phyloP scores from a whole-genome alignment of 306 rosid genomes.

The Quercus glauca region DNA sequence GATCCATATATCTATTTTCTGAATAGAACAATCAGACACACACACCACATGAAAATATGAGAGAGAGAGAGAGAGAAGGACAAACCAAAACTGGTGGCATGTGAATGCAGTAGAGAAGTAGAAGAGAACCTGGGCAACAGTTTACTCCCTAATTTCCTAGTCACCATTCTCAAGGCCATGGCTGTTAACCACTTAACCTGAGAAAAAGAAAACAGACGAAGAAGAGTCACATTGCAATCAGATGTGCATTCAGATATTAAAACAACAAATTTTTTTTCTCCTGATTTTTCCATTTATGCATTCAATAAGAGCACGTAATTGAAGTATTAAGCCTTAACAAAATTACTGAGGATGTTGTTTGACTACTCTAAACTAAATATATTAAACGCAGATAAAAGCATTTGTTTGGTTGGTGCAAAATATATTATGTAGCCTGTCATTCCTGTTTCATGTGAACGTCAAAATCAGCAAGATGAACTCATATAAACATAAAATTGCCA shows the following conservation, averaged over 20 bases:
- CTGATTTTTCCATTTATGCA: too few species aligned
- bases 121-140: slow-evolving; percentile 52
- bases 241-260: background rate
- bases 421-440: too few species aligned
- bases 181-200: slow-evolving; percentile 10
- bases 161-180: slow-evolving; percentile 62
- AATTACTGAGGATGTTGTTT: too few species aligned
- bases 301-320: too few species aligned
- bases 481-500: too few species aligned
- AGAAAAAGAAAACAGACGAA: background rate
- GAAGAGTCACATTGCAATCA: background rate
- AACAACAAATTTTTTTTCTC: background rate
- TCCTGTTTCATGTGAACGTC: too few species aligned
- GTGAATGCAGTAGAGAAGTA: slow-evolving; percentile 63
- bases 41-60: background rate
- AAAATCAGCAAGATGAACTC: too few species aligned
- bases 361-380: too few species aligned
- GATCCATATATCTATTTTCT: too few species aligned
- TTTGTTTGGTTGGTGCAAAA: too few species aligned
- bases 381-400: too few species aligned
- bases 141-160: slow-evolving; percentile 50
- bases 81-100: slow-evolving; percentile 95
- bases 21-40: background rate
- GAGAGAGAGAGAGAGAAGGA: slow-evolving; percentile 9
- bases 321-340: too few species aligned